Evolutionary conservation across 768 basidiomycete species (phyloP), one percentile per base, ranked within the genome.

Genomic region (Mycena venus): DNA sequence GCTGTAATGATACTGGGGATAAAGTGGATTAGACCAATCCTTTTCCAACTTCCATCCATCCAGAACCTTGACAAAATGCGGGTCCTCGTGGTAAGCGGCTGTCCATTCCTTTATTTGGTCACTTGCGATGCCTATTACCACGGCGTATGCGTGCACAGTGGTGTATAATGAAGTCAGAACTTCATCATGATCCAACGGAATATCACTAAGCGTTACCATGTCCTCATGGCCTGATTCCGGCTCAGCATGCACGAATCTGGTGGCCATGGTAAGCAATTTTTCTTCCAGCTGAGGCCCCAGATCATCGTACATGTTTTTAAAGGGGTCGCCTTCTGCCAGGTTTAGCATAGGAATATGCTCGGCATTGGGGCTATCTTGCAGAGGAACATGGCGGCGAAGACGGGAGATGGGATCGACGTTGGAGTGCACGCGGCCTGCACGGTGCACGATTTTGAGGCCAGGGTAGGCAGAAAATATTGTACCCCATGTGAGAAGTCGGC

Each of bases 391-490:
- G 0, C 63, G 66, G 4, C 53, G 32, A 77, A 78, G 21, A 15
- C 77, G 21, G 0, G 80, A 79, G 0, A 81, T 34, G 0, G 80
- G 80, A 38, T 79, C 79, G 4, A 81, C 79, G 59, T 85, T 85
- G 1, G 81, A 84, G 64, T 85, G 84, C 0, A 83, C 70, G 19
- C 79, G 32, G 0, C 84, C 84, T 0, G 83, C 72, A n/a, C 82
- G 61, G 49, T 85, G 84, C 0, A 82, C 72, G 4, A 85, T 84
- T 42, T 75, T 73, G 1, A 85, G 73, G 0, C 70, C 68, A 0
- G 80, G 83, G 42, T 79, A 84, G 3, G 84, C 82, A 0, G 79
- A 70, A 53, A 82, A 84, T 6, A 84, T 78, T 0, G 80, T 72
- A 2, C 63, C 63, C 63, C 63, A 64, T 2, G 63, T 64, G 0